Percentiles rank a stretch among this genome's conserved stretches.
Evolutionary conservation across 306 rosid species (phyloP).

Genomic region (Benincasa hispida): DNA sequence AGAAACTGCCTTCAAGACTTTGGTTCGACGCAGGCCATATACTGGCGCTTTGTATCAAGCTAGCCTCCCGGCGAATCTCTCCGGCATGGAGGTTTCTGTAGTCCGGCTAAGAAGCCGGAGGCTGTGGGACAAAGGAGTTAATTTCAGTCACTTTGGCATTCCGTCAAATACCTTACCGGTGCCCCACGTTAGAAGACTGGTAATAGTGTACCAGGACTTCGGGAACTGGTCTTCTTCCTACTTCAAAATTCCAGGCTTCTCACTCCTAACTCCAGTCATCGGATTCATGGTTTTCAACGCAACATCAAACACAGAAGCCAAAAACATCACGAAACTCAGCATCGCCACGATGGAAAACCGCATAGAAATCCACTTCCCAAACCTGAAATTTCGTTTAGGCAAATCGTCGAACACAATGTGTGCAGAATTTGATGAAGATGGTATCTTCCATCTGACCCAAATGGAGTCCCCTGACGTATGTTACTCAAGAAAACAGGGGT

Average conservation of each 20-base stretch:
- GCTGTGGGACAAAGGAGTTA: conserved; percentile 67
- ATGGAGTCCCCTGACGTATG: conserved; percentile 42
- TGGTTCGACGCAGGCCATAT: conserved; percentile 37
- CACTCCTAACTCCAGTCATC: conserved; percentile 50
- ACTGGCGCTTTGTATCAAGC: conserved; percentile 55
- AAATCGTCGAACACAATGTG: conserved; percentile 32
- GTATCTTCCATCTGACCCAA: conserved; percentile 31
- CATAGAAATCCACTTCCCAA: conserved; percentile 38
- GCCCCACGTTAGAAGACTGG: conserved; percentile 67
- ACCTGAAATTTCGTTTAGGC: conserved; percentile 11
- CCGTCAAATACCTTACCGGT: conserved; percentile 59
- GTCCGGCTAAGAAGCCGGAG: conserved; percentile 56
- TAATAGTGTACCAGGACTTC: conserved; percentile 53
- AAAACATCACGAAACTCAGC: conserved; percentile 27
- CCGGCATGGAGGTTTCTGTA: conserved; percentile 56
- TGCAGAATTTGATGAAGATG: conserved; percentile 37
- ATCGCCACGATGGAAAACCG: conserved; percentile 49
- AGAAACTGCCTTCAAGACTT: conserved; percentile 40
- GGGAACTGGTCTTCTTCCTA: conserved; percentile 60
- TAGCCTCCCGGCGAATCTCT: conserved; percentile 43
- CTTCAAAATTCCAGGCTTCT: conserved; percentile 46
- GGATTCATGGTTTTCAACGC: conserved; percentile 80
- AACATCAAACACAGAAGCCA: conserved; percentile 38
- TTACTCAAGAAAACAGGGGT: conserved; percentile 40
- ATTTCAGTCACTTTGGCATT: conserved; percentile 45